A percentile compares a stretch with the other conserved stretches of the same genome.
Evolutionary conservation across 441 rosid species (phyloP).

Genomic region (Gossypium schwendimanii): DNA sequence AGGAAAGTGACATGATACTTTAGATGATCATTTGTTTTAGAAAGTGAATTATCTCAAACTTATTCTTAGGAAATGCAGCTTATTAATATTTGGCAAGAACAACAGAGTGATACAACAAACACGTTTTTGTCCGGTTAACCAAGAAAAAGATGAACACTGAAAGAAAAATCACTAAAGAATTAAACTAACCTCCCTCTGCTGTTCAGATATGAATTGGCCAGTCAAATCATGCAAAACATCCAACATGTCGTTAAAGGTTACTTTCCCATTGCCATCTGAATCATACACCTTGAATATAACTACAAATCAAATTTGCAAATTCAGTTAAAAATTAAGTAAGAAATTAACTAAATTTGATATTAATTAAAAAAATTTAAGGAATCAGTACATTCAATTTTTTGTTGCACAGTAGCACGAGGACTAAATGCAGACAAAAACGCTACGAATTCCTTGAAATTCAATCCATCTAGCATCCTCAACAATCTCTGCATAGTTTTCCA

Average conservation of each 20-base stretch:
- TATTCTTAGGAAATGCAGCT: not conserved
- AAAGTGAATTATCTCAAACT: constrained; percentile 4
- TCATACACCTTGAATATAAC: constrained; percentile 44
- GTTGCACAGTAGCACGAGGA: constrained; percentile 29
- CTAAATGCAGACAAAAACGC: constrained; percentile 43
- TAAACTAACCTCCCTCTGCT: constrained; percentile 37
- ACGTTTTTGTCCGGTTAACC: not conserved
- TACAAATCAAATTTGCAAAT: constrained; percentile 6
- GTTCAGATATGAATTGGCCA: constrained; percentile 33
- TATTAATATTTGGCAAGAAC: constrained; percentile 1
- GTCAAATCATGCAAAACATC: constrained; percentile 43
- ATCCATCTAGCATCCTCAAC: constrained; percentile 35
- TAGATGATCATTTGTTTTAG: not conserved
- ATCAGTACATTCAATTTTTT: constrained; percentile 35
- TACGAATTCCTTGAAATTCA: constrained; percentile 47
- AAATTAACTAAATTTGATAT: not conserved
- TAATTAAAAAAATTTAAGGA: not conserved
- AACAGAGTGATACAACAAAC: not conserved
- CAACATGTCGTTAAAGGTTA: constrained; percentile 32
- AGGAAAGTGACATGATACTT: not conserved
- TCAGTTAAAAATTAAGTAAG: not conserved
- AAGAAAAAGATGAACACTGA: not conserved
- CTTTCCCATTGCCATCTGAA: constrained; percentile 42
- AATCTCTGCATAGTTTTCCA: constrained; percentile 25
- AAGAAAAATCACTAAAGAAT: not conserved